Evolutionary conservation across 305 asterid genomes (phyloP), one percentile per base, ranked within the genome.

Genomic region (Caryopteris hybrid): DNA sequence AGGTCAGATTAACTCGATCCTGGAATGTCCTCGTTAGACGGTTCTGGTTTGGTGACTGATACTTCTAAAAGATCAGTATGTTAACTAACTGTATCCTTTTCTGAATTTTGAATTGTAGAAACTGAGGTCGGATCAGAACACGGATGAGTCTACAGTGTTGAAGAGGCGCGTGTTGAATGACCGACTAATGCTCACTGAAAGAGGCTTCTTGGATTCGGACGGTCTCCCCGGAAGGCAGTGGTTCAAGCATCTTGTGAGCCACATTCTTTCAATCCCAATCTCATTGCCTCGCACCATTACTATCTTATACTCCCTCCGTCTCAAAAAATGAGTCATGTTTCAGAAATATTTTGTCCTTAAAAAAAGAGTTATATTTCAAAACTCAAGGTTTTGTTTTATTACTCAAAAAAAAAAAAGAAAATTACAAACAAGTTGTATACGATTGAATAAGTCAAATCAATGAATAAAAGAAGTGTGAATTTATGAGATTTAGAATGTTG

Each of bases 241-340:
- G 96, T 93, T 87, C 79, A 93, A 82, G 83, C 99, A 93, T 83
- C 88, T 93, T 2, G 98, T 93, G 79, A 81, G 84, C 60, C 31
- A 25, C 31, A 25, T 4, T 25, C 31, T n/a, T n/a, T 25, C 31
- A 25, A 33, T 33, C 39, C 9, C 9, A 33, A 33, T 33, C 5
- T 33, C 8, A 33, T 33, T 33, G 39, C 39, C 39, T 33, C 9
- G 14, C 71, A 64, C 73, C 21, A n/a, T n/a, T n/a, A n/a, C n/a
- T n/a, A n/a, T n/a, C n/a, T n/a, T n/a, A n/a, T n/a, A n/a, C n/a
- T n/a, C n/a, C n/a, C n/a, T n/a, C n/a, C n/a, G n/a, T n/a, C n/a
- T n/a, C n/a, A n/a, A n/a, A n/a, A n/a, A n/a, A n/a, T n/a, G n/a
- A n/a, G n/a, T n/a, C n/a, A n/a, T n/a, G n/a, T n/a, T n/a, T n/a